Conservation (phyloP, 1,139 yeast species). For the Protomyces inouyei region DNA sequence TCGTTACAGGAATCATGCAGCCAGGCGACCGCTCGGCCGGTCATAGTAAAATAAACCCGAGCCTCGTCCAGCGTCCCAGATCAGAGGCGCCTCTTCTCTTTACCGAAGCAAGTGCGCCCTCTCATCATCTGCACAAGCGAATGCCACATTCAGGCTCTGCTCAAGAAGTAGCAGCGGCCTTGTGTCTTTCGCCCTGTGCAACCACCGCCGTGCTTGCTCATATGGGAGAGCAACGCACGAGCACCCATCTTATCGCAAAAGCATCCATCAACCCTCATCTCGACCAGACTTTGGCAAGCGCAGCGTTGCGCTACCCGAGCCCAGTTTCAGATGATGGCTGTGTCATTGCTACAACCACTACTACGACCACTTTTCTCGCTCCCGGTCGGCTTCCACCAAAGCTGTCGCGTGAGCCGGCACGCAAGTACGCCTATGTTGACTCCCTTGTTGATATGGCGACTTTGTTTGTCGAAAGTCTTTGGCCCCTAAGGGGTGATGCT, state of each 20-base stretch:
- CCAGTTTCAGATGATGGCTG: background rate
- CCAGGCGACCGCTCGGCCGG: background rate
- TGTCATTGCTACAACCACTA: background rate
- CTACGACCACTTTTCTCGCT: background rate
- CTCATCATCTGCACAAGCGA: too few species aligned
- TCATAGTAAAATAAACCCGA: background rate
- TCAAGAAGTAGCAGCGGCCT: background rate
- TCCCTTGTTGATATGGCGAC: conserved; percentile 40
- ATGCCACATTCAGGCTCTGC: background rate
- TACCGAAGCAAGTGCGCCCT: background rate
- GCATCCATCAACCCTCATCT: background rate
- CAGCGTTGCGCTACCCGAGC: background rate
- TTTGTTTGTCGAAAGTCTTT: conserved; percentile 39
- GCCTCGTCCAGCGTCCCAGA: background rate
- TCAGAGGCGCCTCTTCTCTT: background rate
- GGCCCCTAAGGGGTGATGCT: conserved; percentile 36
- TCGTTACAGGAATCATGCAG: background rate
- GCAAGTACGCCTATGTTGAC: conserved; percentile 22
- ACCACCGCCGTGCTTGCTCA: background rate
- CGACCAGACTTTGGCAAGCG: background rate
- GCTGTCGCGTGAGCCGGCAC: conserved; percentile 3
- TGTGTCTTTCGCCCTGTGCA: background rate
- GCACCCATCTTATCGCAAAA: background rate
- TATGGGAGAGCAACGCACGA: background rate
- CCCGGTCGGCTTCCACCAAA: background rate